Evolutionary conservation across 2,329 filamentous ascomycete genomes (phyloP), one percentile per base, ranked within the genome.

Genomic region (Sporothrix mexicana): DNA sequence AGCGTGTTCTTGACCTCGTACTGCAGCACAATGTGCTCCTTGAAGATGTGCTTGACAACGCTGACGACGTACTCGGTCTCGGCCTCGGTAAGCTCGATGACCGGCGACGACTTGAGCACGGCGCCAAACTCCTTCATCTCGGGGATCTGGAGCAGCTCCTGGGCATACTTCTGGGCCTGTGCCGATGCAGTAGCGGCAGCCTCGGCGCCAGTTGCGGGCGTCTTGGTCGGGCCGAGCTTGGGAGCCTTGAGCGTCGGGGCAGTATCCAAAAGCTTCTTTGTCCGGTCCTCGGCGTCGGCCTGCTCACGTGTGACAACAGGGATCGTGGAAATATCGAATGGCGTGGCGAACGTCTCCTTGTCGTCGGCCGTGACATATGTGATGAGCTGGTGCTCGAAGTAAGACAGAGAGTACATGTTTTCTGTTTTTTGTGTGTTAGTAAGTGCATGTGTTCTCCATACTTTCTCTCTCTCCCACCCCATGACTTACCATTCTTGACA

Each of bases 1-100:
- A 99, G 87, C 2, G 96, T 99, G 85, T 99, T 99, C 87, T 97
- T 98, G 81, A 99, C 91, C 80, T 98, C 93, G 82, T 96, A 99
- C 80, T 99, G 96, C 71, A 99, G 85, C 47, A 99, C 95, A 79
- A 99, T 86, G 80, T 98, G 93, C 81, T 97, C 93, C 84, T 97
- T 97, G 90, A 98, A 99, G 79, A 99, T 90, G 81, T 99, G 96
- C 86, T 99, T 99, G 82, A 98, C 89, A 25, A 96, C 91, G 49
- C 88, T 91, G 74, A 99, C 96, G 69, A 98, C 94, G 78, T 99
- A 99, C 82, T 99, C 96, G 23, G 95, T 98, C 83, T 98, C 96
- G 70, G 94, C 93, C 82, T 99, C 96, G 20, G 96, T 98, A 75
- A 99, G 90, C 82, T 98, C 95, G 77, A 97, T 89, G 68, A 92